Percentiles rank a stretch among this genome's conserved stretches.
Evolutionary conservation across 495 filamentous ascomycete genomes (phyloP).

Genomic region (Elasticomyces elasticus): DNA sequence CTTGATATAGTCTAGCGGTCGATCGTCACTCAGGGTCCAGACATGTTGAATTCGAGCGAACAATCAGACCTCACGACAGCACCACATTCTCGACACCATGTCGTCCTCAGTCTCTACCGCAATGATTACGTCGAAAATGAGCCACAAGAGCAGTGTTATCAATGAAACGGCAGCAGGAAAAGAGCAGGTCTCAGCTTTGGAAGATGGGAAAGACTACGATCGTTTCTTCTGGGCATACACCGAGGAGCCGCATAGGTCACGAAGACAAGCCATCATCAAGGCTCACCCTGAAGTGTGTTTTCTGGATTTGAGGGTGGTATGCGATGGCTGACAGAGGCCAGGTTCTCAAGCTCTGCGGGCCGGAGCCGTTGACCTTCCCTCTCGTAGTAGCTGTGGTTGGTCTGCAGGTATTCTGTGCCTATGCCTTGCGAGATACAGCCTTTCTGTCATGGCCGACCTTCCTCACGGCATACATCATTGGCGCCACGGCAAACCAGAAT

Average conservation of each 20-base stretch:
- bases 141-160: not conserved
- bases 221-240: constrained; percentile 91
- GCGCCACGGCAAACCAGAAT: constrained; percentile 96
- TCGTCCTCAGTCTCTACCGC: constrained; percentile 11
- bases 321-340: constrained; percentile 29
- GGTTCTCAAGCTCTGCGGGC: constrained; percentile 96
- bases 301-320: no score
- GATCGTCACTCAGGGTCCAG: no score
- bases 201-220: constrained; percentile 22
- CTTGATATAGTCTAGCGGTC: no score
- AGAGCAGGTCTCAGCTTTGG: not conserved
- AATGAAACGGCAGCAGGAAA: not conserved
- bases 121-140: not conserved
- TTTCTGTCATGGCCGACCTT: constrained; percentile 78
- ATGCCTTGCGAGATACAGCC: constrained; percentile 64
- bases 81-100: no score
- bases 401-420: constrained; percentile 71
- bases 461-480: constrained; percentile 79
- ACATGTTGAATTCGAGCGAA: no score
- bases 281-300: constrained; percentile 84
- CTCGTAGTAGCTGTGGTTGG: constrained; percentile 75
- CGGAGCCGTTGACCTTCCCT: constrained; percentile 92
- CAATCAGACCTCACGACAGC: no score
- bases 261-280: constrained; percentile 90
- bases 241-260: constrained; percentile 90